Conservation (phyloP, 257 asterid genomes). For the Sherardia arvensis region DNA sequence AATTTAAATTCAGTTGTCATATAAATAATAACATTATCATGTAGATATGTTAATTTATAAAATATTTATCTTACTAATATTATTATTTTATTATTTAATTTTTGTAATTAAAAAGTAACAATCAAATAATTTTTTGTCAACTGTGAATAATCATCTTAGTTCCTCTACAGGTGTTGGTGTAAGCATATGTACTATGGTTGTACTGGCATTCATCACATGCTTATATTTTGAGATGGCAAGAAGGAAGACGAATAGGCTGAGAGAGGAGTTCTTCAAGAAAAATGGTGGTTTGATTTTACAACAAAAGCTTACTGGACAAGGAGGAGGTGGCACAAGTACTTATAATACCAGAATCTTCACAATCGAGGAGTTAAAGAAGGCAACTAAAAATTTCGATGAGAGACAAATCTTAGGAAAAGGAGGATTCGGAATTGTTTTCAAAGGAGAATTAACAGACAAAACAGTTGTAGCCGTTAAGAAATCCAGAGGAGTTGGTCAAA, state of each 20-base stretch:
- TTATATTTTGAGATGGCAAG: neutral
- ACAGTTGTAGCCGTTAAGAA: neutral
- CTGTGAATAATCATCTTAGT: no score
- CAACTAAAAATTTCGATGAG: neutral
- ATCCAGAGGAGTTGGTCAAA: neutral
- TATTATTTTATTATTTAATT: no score
- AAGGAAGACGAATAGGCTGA: neutral
- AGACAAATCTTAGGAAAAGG: neutral
- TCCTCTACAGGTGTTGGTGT: neutral
- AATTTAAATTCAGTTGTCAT: no score
- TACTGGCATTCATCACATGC: neutral
- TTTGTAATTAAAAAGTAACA: neutral
- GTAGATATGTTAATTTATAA: no score
- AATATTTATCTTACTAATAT: no score
- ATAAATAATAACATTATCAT: no score
- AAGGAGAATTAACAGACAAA: neutral
- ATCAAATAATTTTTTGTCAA: neutral
- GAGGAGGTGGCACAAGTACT: neutral
- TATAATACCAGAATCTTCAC: neutral
- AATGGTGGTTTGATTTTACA: constrained; percentile 1
- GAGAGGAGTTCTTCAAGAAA: neutral
- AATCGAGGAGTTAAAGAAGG: neutral
- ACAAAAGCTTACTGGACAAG: neutral
- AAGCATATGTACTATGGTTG: neutral
- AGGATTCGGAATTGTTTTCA: constrained; percentile 1